Conservation (phyloP, 176 grass and related monocot species). For the Musa acuminata region DNA sequence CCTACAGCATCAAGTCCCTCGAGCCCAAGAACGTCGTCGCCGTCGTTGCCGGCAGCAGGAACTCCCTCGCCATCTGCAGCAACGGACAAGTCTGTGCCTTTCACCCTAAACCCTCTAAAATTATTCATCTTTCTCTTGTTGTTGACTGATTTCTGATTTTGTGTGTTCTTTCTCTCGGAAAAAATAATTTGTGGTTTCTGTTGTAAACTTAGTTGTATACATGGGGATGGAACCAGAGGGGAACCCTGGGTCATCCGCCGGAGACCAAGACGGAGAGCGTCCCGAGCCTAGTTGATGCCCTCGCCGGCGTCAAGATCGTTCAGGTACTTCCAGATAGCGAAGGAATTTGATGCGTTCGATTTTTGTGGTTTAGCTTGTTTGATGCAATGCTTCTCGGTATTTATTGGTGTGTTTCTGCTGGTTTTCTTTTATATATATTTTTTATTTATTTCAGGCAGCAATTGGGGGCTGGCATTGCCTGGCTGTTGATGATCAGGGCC, state of each 20-base stretch:
- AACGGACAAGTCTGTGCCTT: slow-evolving; percentile 46
- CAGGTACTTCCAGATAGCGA: slow-evolving; percentile 28
- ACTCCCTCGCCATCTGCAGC: slow-evolving; percentile 87
- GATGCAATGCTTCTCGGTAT: background rate
- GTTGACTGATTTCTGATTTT: background rate
- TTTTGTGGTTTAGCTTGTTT: background rate
- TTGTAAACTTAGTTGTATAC: slow-evolving; percentile 60
- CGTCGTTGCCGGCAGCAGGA: slow-evolving; percentile 86
- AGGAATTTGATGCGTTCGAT: background rate
- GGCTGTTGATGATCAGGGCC: slow-evolving; percentile 70
- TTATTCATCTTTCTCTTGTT: background rate
- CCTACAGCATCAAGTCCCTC: slow-evolving; percentile 32
- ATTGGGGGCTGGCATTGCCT: slow-evolving; percentile 98
- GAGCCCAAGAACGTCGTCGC: slow-evolving; percentile 39
- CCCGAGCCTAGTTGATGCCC: slow-evolving; percentile 53
- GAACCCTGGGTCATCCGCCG: slow-evolving; percentile 82
- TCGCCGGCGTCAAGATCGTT: slow-evolving; percentile 65
- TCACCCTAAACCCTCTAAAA: background rate
- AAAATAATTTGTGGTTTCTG: background rate
- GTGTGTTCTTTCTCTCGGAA: slow-evolving; percentile 6
- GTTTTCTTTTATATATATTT: background rate
- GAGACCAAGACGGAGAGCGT: slow-evolving; percentile 60
- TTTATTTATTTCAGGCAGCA: slow-evolving; percentile 49
- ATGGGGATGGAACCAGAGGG: slow-evolving; percentile 98
- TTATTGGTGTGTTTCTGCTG: background rate